These are phyloP conservation scores for Bolboschoenus planiculmis DNA, from an alignment of 176 grass and related monocot species.

Conservation along the genomic window DNA sequence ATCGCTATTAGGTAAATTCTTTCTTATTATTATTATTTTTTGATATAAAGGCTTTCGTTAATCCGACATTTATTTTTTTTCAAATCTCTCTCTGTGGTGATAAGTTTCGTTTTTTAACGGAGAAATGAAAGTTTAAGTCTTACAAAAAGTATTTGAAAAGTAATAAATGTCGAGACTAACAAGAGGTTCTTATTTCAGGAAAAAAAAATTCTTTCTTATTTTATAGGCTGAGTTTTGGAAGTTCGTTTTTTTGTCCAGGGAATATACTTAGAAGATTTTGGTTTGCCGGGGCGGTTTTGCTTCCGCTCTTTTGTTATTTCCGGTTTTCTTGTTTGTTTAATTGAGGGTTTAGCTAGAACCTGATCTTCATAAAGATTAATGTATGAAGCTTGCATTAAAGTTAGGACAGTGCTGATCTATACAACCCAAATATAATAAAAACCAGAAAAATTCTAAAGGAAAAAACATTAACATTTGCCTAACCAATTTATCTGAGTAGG, in stretches of 20 bases:
- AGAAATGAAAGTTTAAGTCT: too few species aligned
- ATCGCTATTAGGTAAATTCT: slow-evolving; percentile 27
- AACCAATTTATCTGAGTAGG: slow-evolving; percentile 25
- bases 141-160: too few species aligned
- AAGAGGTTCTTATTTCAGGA: too few species aligned
- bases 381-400: background rate
- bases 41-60: too few species aligned
- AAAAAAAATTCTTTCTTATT: background rate
- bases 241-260: background rate
- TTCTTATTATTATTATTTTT: too few species aligned
- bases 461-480: background rate
- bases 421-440: background rate
- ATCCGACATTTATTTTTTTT: too few species aligned
- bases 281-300: background rate
- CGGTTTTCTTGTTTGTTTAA: background rate
- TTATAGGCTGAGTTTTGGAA: background rate
- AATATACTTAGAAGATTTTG: background rate
- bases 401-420: background rate
- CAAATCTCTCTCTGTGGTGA: too few species aligned
- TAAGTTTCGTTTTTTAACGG: too few species aligned
- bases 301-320: background rate
- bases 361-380: background rate
- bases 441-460: background rate
- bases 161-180: too few species aligned
- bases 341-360: background rate